These are phyloP conservation scores for Daldinia concentrica DNA, from an alignment of 495 filamentous ascomycete species.

Conservation along the genomic window DNA sequence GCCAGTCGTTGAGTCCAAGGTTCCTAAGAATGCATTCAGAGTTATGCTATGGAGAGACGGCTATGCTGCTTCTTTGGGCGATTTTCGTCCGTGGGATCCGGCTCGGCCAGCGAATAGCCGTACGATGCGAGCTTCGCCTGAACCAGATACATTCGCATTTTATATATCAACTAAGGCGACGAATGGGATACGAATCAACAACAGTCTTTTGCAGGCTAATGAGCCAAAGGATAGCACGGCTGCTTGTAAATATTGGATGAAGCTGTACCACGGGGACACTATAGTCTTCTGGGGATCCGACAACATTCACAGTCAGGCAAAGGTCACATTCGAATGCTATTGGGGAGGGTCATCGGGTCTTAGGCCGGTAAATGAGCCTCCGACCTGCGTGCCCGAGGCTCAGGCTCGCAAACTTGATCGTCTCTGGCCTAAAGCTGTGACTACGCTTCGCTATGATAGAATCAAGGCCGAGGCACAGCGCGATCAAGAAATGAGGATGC, in stretches of 20 bases:
- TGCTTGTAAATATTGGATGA: slow-evolving; percentile 67
- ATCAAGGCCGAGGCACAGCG: slow-evolving; percentile 49
- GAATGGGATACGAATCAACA: slow-evolving; percentile 77
- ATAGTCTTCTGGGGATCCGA: slow-evolving; percentile 67
- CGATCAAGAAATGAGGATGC: slow-evolving; percentile 48
- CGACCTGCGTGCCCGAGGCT: slow-evolving; percentile 30
- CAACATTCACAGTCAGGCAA: slow-evolving; percentile 40
- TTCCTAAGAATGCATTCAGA: slow-evolving; percentile 84
- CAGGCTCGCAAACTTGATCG: slow-evolving; percentile 43
- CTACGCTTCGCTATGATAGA: slow-evolving; percentile 32
- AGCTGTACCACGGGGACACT: slow-evolving; percentile 75
- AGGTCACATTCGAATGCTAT: slow-evolving; percentile 55
- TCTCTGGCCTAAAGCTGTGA: slow-evolving; percentile 43
- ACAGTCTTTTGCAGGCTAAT: slow-evolving; percentile 61
- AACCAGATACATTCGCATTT: slow-evolving; percentile 68
- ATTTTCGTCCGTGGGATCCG: slow-evolving; percentile 53
- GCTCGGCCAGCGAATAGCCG: slow-evolving; percentile 39
- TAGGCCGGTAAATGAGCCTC: slow-evolving; percentile 37
- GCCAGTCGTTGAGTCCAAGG: slow-evolving; percentile 66
- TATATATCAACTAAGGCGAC: slow-evolving; percentile 78
- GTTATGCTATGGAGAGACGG: slow-evolving; percentile 75
- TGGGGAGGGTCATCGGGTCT: slow-evolving; percentile 57
- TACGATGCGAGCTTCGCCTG: slow-evolving; percentile 44
- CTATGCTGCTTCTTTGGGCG: slow-evolving; percentile 59
- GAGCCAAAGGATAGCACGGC: slow-evolving; percentile 54